Conservation (phyloP, 495 filamentous ascomycete genomes). For the Hyaloscypha bicolor region DNA sequence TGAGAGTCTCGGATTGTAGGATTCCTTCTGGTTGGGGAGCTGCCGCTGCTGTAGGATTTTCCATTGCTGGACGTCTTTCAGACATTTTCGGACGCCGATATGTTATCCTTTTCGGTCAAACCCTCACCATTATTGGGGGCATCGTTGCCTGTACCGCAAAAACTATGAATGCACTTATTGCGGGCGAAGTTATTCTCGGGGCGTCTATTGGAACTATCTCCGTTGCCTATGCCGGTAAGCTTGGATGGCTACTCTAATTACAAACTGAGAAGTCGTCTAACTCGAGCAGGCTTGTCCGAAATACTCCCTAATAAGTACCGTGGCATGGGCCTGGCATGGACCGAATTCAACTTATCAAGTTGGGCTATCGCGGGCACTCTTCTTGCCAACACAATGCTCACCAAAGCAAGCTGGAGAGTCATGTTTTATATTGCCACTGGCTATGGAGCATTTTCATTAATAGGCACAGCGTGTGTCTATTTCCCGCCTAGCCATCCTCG, state of each 20-base stretch:
- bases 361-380: conserved; percentile 29
- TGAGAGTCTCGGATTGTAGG: too few species aligned
- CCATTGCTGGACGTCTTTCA: conserved; percentile 35
- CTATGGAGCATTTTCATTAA: conserved; percentile 33
- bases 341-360: conserved; percentile 22
- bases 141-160: conserved; percentile 13
- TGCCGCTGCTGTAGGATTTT: conserved; percentile 31
- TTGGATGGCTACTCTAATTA: conserved; percentile 25
- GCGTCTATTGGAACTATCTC: conserved; percentile 31
- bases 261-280: conserved; percentile 23
- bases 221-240: conserved; percentile 35
- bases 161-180: conserved; percentile 20
- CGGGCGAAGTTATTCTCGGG: conserved; percentile 30
- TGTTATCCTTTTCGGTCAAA: conserved; percentile 32
- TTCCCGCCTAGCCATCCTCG: conserved; percentile 36
- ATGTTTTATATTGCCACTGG: conserved; percentile 37
- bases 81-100: conserved; percentile 41
- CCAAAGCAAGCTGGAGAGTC: conserved; percentile 18
- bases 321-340: conserved; percentile 27
- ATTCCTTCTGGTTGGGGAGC: conserved; percentile 34
- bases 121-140: conserved; percentile 34
- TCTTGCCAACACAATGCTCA: conserved; percentile 28
- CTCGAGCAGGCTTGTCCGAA: conserved; percentile 27
- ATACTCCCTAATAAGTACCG: conserved; percentile 33
- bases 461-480: conserved; percentile 36